phyloP scores from a whole-genome alignment of 2,329 filamentous ascomycete genomes.

The Sclerotinia trifoliorum region DNA sequence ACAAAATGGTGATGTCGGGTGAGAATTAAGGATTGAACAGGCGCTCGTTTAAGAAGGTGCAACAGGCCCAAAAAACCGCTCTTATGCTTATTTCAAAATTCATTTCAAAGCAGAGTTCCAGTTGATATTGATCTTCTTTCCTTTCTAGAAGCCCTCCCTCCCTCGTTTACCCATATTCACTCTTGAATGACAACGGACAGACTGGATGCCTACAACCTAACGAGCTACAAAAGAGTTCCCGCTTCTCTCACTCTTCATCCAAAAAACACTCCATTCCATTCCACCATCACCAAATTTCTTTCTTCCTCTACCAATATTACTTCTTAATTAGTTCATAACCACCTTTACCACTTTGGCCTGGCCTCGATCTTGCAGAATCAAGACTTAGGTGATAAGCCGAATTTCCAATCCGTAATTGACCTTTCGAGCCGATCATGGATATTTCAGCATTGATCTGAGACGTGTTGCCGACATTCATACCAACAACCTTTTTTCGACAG shows the following conservation, averaged over 20 bases:
- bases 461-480: neutral
- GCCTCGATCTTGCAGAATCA: neutral
- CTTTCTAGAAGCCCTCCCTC: neutral
- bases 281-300: neutral
- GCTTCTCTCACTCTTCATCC: neutral
- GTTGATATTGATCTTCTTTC: neutral
- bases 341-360: neutral
- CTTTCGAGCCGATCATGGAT: neutral
- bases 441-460: neutral
- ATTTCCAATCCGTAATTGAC: neutral
- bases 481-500: neutral
- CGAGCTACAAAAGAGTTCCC: neutral
- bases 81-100: neutral
- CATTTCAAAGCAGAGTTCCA: neutral
- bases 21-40: neutral
- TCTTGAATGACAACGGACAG: neutral
- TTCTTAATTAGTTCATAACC: neutral
- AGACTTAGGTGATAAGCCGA: neutral
- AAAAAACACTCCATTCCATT: conserved; percentile 7
- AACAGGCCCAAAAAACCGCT: neutral
- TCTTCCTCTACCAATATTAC: neutral
- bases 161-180: conserved; percentile 5
- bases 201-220: neutral
- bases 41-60: neutral
- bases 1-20: neutral